A percentile compares a stretch with the other conserved stretches of the same genome.
Conservation (phyloP, 2,329 filamentous ascomycete genomes). For the Trichoderma guizhouense region DNA sequence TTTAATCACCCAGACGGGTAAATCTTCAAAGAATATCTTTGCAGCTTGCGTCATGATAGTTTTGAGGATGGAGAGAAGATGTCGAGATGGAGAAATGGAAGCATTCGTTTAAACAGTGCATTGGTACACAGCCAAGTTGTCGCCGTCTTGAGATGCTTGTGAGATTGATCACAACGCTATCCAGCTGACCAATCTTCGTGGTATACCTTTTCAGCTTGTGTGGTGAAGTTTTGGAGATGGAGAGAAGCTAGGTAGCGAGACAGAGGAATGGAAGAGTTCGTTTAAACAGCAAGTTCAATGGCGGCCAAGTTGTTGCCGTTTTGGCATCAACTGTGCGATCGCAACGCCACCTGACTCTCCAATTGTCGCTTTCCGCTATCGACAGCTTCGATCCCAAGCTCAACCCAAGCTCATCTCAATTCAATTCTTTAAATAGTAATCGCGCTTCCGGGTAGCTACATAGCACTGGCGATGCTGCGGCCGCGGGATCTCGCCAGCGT, state of each 20-base stretch:
- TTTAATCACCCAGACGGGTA: neutral
- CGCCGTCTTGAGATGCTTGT: neutral
- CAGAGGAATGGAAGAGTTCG: neutral
- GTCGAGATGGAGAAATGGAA: neutral
- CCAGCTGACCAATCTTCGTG: neutral
- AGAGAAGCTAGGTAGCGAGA: neutral
- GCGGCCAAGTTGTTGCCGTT: neutral
- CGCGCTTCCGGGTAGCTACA: neutral
- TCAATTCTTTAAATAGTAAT: neutral
- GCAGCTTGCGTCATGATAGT: neutral
- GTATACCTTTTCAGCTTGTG: neutral
- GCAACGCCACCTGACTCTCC: neutral
- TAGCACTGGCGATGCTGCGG: neutral
- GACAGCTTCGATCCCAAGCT: neutral
- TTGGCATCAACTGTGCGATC: neutral
- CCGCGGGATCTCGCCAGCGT: neutral
- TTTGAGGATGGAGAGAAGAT: neutral
- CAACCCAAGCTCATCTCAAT: neutral
- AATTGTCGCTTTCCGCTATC: neutral
- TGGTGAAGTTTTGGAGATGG: neutral
- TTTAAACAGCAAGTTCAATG: neutral
- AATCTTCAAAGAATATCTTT: fast-evolving
- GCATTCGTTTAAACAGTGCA: too few species aligned
- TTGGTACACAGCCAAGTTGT: neutral
- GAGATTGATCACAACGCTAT: neutral